A percentile compares a stretch with the other conserved stretches of the same genome.
Conservation (phyloP, 1,284 basidiomycete genomes). For the Microbotryum violaceum region DNA sequence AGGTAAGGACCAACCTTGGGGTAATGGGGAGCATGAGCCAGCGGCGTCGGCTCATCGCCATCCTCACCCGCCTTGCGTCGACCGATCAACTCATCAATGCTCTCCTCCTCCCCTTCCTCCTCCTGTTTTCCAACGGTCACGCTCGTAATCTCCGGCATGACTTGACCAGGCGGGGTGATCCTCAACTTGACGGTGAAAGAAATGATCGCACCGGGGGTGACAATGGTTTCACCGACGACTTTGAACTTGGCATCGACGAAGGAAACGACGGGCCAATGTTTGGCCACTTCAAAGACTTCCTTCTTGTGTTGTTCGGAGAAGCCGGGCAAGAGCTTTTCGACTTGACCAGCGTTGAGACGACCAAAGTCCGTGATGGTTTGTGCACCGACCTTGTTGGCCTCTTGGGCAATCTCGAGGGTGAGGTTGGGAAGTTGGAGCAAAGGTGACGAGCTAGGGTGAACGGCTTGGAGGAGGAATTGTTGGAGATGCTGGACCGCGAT, state of each 20-base stretch:
- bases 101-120: conserved; percentile 51
- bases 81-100: conserved; percentile 60
- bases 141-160: conserved; percentile 42
- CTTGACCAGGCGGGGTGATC: conserved; percentile 49
- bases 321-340: conserved; percentile 50
- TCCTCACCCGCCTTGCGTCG: conserved; percentile 53
- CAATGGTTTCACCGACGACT: conserved; percentile 85
- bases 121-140: conserved; percentile 39
- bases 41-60: conserved; percentile 49
- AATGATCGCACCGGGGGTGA: conserved; percentile 84
- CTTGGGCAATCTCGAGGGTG: conserved; percentile 33
- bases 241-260: conserved; percentile 80
- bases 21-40: conserved; percentile 85
- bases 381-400: conserved; percentile 43
- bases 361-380: conserved; percentile 34
- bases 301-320: conserved; percentile 44
- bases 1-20: conserved; percentile 56
- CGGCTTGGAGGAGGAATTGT: conserved; percentile 75
- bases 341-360: conserved; percentile 19
- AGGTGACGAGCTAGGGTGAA: conserved; percentile 52
- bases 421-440: conserved; percentile 73
- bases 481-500: conserved; percentile 74
- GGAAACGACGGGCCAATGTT: conserved; percentile 71
- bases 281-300: conserved; percentile 61
- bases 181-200: conserved; percentile 77